Conservation (phyloP, 257 asterid species). For the Paraleonurus japonicus region DNA sequence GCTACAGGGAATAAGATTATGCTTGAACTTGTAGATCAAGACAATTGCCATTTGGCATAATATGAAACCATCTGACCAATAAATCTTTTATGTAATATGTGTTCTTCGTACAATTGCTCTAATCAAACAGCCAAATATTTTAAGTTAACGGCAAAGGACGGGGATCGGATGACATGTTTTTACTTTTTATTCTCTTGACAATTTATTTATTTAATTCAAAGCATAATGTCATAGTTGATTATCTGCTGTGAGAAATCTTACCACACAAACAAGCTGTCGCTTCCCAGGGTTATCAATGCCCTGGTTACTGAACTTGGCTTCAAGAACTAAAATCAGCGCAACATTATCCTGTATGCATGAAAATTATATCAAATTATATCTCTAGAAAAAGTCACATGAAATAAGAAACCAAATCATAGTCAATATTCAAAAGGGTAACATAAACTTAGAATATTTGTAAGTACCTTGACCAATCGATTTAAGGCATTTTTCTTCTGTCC, state of each 20-base stretch:
- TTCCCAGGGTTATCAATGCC: constrained; percentile 79
- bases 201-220: not conserved
- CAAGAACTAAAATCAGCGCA: constrained; percentile 87
- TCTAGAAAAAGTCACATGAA: not conserved
- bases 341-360: constrained; percentile 72
- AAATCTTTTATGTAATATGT: not conserved
- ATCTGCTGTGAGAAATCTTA: constrained; percentile 37
- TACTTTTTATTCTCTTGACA: not conserved
- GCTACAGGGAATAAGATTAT: not conserved
- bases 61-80: not conserved
- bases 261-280: constrained; percentile 98
- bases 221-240: not conserved
- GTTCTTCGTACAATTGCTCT: constrained; percentile 1
- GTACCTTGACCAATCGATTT: constrained; percentile 84
- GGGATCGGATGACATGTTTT: not conserved
- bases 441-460: not conserved
- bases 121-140: not conserved
- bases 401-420: not conserved
- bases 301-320: constrained; percentile 83
- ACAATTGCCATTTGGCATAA: not conserved
- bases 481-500: constrained; percentile 82
- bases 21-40: not conserved
- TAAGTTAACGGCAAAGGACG: not conserved
- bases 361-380: not conserved
- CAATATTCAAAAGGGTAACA: not conserved